Percentiles rank a stretch among this genome's conserved stretches.
Evolutionary conservation across 805 yeast genomes (phyloP).

Genomic region (Saccharomycopsis olivae): DNA sequence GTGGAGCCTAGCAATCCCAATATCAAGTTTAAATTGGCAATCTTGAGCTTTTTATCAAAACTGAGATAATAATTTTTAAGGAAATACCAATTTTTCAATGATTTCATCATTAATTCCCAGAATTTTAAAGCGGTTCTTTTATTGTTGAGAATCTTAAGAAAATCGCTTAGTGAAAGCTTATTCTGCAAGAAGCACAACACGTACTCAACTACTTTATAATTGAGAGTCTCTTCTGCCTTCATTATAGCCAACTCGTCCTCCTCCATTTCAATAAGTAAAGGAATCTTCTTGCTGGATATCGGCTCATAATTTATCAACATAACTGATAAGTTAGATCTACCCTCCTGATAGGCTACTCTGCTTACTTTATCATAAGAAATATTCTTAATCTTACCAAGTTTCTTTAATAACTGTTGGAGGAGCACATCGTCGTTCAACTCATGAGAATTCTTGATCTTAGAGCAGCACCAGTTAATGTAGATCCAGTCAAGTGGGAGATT

Average conservation of each 20-base stretch:
- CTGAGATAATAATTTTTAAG: conserved; percentile 16
- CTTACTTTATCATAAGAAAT: conserved; percentile 53
- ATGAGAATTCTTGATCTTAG: conserved; percentile 47
- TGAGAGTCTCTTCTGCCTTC: conserved; percentile 52
- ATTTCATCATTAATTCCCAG: conserved; percentile 23
- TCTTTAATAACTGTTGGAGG: conserved; percentile 36
- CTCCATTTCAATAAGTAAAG: conserved; percentile 57
- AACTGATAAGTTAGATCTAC: conserved; percentile 59
- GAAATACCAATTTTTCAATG: conserved; percentile 6
- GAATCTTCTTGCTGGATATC: conserved; percentile 46
- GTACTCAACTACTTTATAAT: conserved; percentile 48
- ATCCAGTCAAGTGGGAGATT: conserved; percentile 39
- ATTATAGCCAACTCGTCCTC: conserved; percentile 59
- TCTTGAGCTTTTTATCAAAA: conserved; percentile 38
- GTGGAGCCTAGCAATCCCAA: conserved; percentile 25
- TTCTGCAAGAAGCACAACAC: conserved; percentile 40
- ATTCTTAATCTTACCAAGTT: conserved; percentile 31
- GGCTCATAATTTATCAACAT: conserved; percentile 62
- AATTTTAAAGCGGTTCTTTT: conserved; percentile 31
- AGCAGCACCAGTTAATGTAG: conserved; percentile 72
- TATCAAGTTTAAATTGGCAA: conserved; percentile 32
- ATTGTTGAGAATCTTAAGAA: conserved; percentile 53
- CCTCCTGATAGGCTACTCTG: conserved; percentile 66
- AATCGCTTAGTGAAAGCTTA: conserved; percentile 24
- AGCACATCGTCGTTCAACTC: conserved; percentile 50